Percentiles rank a stretch among this genome's conserved stretches.
Conservation (phyloP, 208 protist species). For the Kentomonas sorsogonicus region DNA sequence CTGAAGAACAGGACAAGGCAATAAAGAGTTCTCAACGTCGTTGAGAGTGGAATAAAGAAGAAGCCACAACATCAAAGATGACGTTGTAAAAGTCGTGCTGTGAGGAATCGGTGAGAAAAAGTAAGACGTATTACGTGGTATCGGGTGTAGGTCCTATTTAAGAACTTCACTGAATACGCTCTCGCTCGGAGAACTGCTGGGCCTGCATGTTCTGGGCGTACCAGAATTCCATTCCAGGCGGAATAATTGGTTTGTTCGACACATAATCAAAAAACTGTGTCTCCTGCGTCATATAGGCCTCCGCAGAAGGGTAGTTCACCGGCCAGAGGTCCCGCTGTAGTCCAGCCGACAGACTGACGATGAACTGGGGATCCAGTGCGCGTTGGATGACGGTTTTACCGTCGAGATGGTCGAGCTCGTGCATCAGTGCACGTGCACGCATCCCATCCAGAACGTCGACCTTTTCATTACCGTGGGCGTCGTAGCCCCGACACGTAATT, state of each 20-base stretch:
- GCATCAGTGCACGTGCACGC: slow-evolving; percentile 82
- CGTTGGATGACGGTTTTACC: slow-evolving; percentile 83
- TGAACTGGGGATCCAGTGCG: slow-evolving; percentile 72
- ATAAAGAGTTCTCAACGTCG: too few species aligned
- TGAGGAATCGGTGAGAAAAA: too few species aligned
- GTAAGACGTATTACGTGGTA: too few species aligned
- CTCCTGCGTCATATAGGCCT: slow-evolving; percentile 68
- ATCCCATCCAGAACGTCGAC: slow-evolving; percentile 74
- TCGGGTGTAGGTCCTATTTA: background rate
- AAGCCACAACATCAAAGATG: too few species aligned
- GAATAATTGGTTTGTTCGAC: slow-evolving; percentile 61
- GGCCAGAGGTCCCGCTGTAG: slow-evolving; percentile 79
- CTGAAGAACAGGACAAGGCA: too few species aligned
- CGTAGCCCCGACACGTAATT: slow-evolving; percentile 63
- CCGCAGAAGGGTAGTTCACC: slow-evolving; percentile 78
- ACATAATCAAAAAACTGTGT: slow-evolving; percentile 88
- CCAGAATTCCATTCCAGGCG: slow-evolving; percentile 79
- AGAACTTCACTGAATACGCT: slow-evolving; percentile 19
- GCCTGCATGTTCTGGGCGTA: slow-evolving; percentile 37
- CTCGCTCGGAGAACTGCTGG: slow-evolving; percentile 53
- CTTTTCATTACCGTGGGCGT: slow-evolving; percentile 75
- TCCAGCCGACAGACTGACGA: slow-evolving; percentile 68
- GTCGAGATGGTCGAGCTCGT: slow-evolving; percentile 83
- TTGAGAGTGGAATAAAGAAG: too few species aligned
- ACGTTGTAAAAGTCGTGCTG: too few species aligned